Base-by-base conservation (phyloP, 306 rosid species). In the Sicyos edulis region DNA sequence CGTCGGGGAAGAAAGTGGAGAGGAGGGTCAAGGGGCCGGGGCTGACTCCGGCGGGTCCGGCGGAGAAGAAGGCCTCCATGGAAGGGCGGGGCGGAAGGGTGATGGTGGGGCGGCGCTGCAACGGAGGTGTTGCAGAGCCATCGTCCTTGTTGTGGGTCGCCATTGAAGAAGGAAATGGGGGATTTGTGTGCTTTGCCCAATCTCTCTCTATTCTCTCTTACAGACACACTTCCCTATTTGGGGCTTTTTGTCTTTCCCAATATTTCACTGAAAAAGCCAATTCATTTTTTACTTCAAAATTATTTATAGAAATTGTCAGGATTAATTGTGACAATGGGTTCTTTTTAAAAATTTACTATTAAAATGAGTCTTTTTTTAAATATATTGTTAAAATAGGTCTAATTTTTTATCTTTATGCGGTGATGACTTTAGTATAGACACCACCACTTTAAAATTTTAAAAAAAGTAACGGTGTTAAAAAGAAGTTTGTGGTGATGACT, bases 11-110 rank as follows among this genome's bases (percentile, higher is more conserved):
- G 89, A 91, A 95, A 80, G 81, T 86, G 10, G 99, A 91, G 62
- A 95, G 92, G 5, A 95, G 96, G 7, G 99, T 95, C 99, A 95
- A 82, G 37, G 99, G 99, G 6, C 99, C 99, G 0, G 99, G 99
- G 61, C 99, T 95, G 0, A 80, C 83, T 0, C 85, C 96, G 8
- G 62, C 37, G 22, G 79, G 60, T 16, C 83, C 96, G 9, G 80
- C 96, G 49, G 82, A 4, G 85, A 95, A 91, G 75, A 93, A 61
- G 66, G 96, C 80, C 66, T 91, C 99, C 54, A 87, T 83, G 21
- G 97, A 81, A 52, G 97, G 97, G 14, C 97, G 81, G 0, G 97
- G 95, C 0, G 99, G 99, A 1, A 95, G 91, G 11, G 92, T 83
- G 45, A 95, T 87, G 3, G 91, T 82, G 0, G 99, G 97, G 14